phyloP scores from a whole-genome alignment of 2,329 filamentous ascomycete species.

The Phyllosticta citrichinensis region DNA sequence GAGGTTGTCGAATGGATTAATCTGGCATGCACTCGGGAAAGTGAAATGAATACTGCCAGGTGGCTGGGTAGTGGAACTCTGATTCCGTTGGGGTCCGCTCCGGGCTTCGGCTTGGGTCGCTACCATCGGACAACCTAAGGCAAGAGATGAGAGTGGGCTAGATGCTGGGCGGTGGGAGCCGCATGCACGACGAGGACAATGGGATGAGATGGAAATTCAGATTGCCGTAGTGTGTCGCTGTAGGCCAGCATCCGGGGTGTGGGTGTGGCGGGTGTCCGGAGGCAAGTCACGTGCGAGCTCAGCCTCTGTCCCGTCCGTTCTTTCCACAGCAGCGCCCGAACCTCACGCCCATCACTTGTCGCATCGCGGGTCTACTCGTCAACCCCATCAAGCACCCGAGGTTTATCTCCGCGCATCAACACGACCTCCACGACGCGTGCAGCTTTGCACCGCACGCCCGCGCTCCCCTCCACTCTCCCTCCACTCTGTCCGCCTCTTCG shows the following conservation, averaged over 20 bases:
- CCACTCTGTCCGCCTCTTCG: conserved; percentile 10
- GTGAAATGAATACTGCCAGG: neutral
- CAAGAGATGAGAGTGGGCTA: neutral
- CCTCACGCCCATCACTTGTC: neutral
- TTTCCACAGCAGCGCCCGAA: neutral
- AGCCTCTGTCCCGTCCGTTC: neutral
- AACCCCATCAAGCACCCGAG: conserved; percentile 22
- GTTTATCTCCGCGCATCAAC: conserved; percentile 25
- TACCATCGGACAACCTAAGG: neutral
- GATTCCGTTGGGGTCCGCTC: neutral
- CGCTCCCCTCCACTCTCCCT: conserved; percentile 7
- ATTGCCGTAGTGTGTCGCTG: neutral
- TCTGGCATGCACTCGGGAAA: neutral
- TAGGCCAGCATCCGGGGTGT: neutral
- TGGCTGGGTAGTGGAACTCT: neutral
- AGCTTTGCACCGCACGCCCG: conserved; percentile 10
- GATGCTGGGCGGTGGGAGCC: neutral
- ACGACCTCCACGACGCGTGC: conserved; percentile 27
- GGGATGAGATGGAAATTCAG: too few relatives aligned
- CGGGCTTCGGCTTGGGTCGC: neutral
- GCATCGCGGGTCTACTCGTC: neutral
- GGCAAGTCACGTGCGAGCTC: neutral
- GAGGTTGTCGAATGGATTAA: neutral
- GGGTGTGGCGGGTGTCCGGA: neutral
- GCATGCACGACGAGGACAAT: neutral